Evolutionary conservation across 805 yeast species (phyloP).

Genomic region (Teunomyces gatunensis): DNA sequence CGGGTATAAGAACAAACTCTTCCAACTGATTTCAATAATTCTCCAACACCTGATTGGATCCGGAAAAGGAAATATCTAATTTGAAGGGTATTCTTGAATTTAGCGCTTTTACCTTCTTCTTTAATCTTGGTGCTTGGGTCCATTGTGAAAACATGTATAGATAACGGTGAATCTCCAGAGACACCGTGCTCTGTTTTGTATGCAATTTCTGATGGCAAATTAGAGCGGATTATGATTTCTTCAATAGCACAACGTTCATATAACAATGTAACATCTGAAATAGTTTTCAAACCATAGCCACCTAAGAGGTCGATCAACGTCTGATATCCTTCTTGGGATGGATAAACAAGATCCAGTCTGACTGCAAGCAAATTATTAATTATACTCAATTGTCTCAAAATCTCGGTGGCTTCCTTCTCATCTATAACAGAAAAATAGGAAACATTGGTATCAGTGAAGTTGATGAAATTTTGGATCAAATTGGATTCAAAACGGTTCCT

Average conservation of each 20-base stretch:
- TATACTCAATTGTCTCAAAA: constrained; percentile 34
- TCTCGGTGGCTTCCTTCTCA: constrained; percentile 27
- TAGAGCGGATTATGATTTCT: constrained; percentile 50
- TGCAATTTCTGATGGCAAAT: constrained; percentile 47
- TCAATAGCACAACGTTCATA: constrained; percentile 54
- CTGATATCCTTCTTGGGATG: constrained; percentile 43
- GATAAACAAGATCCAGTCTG: constrained; percentile 47
- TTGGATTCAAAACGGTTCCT: constrained; percentile 26
- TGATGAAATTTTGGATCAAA: constrained; percentile 26
- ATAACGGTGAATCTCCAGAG: not conserved
- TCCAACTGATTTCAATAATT: constrained; percentile 42
- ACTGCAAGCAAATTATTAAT: constrained; percentile 48
- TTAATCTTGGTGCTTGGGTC: constrained; percentile 38
- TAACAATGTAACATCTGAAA: constrained; percentile 33
- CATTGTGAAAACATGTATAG: constrained; percentile 32
- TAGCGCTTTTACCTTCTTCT: constrained; percentile 50
- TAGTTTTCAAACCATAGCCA: constrained; percentile 36
- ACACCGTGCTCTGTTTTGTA: constrained; percentile 32
- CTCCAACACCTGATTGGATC: constrained; percentile 44
- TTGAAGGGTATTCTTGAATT: constrained; percentile 60
- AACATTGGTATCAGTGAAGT: constrained; percentile 21
- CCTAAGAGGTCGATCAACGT: constrained; percentile 43
- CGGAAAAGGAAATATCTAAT: constrained; percentile 50
- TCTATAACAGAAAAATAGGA: constrained; percentile 38
- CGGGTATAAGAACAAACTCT: constrained; percentile 47